Evolutionary conservation across 2,329 filamentous ascomycete genomes (phyloP).

Genomic region (Neopestalotiopsis rosae): DNA sequence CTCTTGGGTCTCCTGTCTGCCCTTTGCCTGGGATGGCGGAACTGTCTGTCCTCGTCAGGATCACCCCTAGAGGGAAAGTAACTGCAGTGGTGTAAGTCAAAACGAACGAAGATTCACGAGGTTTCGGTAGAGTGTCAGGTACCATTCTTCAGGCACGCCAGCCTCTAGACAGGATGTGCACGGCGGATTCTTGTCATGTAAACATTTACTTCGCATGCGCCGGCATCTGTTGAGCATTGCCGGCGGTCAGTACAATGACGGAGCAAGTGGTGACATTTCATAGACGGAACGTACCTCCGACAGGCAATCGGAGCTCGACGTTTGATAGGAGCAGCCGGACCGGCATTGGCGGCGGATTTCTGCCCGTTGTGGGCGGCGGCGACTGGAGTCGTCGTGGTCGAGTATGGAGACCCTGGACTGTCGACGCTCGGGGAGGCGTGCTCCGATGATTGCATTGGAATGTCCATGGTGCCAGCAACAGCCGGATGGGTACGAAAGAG

Average conservation of each 20-base stretch:
- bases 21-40: conserved; percentile 59
- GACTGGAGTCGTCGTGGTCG: neutral
- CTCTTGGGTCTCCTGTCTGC: conserved; percentile 49
- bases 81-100: conserved; percentile 36
- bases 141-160: conserved; percentile 59
- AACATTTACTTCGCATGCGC: conserved; percentile 61
- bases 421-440: conserved; percentile 19
- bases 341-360: conserved; percentile 19
- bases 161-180: conserved; percentile 58
- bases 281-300: conserved; percentile 45
- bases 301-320: conserved; percentile 58
- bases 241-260: conserved; percentile 5
- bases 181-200: conserved; percentile 55
- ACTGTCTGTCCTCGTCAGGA: conserved; percentile 59
- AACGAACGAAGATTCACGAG: neutral
- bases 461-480: conserved; percentile 22
- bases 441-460: conserved; percentile 23
- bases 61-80: conserved; percentile 59
- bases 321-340: conserved; percentile 41
- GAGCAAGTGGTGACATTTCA: neutral
- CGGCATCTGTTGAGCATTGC: conserved; percentile 49
- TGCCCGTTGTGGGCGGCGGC: conserved; percentile 18
- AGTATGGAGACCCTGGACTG: conserved; percentile 29
- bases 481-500: neutral
- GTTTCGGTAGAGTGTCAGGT: conserved; percentile 21